Conservation (phyloP, 2,329 filamentous ascomycete species). For the Colletotrichum phormii region DNA sequence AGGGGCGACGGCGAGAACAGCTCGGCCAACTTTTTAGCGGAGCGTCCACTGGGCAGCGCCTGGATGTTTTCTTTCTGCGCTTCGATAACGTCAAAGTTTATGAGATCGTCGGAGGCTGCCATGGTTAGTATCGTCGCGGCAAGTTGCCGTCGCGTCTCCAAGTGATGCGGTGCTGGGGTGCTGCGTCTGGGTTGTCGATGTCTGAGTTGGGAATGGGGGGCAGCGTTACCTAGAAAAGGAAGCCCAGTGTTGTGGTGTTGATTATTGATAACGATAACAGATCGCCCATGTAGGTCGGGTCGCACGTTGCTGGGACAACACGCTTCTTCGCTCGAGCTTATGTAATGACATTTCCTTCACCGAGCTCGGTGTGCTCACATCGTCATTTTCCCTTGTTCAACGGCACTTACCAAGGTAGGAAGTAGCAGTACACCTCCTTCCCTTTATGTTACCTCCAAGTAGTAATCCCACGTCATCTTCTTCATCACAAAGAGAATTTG, state of each 20-base stretch:
- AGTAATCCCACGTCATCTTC: not conserved
- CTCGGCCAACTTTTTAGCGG: constrained; percentile 87
- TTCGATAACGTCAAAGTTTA: constrained; percentile 93
- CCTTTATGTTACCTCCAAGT: not conserved
- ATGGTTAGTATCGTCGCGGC: constrained; percentile 51
- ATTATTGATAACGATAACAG: constrained; percentile 36
- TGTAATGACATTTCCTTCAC: constrained; percentile 37
- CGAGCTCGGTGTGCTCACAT: not conserved
- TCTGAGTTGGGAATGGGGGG: constrained; percentile 14
- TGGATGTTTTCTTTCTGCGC: constrained; percentile 98
- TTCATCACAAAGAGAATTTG: not conserved
- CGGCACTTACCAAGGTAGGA: not conserved
- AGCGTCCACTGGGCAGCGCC: constrained; percentile 86
- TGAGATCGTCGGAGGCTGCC: constrained; percentile 63
- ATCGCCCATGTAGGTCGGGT: not conserved
- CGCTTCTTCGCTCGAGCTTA: constrained; percentile 32
- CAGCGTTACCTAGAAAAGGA: not conserved
- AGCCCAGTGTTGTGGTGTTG: constrained; percentile 36
- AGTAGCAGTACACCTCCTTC: not conserved
- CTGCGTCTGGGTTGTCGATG: constrained; percentile 21
- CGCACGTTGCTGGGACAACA: constrained; percentile 39
- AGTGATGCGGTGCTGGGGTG: constrained; percentile 15
- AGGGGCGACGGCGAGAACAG: constrained; percentile 78
- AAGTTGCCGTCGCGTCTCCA: constrained; percentile 31
- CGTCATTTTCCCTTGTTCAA: not conserved